Conservation (phyloP, 2,329 filamentous ascomycete species). For the Chaetothyriales sp. region DNA sequence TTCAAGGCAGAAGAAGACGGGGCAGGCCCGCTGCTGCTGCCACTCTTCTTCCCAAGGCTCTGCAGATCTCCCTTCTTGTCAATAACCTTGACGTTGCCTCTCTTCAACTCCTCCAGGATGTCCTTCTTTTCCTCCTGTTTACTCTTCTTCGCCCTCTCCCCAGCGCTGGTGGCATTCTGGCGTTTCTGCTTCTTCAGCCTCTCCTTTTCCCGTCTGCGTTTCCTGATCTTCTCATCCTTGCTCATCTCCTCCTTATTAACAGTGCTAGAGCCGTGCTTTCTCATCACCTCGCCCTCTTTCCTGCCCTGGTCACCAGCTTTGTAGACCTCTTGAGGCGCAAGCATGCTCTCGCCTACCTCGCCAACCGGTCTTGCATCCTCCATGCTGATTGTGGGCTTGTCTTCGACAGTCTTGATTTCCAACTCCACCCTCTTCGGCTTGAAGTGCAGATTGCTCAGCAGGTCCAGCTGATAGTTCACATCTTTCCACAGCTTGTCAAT, state of each 20-base stretch:
- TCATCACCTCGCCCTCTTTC: constrained; percentile 6
- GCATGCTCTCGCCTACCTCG: constrained; percentile 59
- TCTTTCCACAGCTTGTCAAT: constrained; percentile 73
- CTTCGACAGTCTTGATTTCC: constrained; percentile 72
- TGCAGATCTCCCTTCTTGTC: constrained; percentile 76
- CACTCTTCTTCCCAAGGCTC: constrained; percentile 65
- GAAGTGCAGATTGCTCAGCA: constrained; percentile 88
- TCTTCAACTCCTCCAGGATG: constrained; percentile 57
- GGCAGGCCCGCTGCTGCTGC: constrained; percentile 20
- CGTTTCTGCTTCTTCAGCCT: constrained; percentile 53
- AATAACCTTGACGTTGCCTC: constrained; percentile 82
- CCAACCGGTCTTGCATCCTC: constrained; percentile 86
- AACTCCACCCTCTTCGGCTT: constrained; percentile 73
- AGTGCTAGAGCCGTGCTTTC: constrained; percentile 30
- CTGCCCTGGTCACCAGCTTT: constrained; percentile 54
- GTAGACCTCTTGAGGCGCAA: constrained; percentile 93
- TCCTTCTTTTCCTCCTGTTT: constrained; percentile 35
- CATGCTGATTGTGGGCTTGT: constrained; percentile 85
- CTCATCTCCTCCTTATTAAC: constrained; percentile 75
- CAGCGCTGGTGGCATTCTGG: constrained; percentile 5
- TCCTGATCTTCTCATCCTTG: constrained; percentile 67
- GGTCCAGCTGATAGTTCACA: constrained; percentile 66
- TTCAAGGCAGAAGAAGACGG: neutral
- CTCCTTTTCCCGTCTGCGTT: constrained; percentile 73
- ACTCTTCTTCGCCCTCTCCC: constrained; percentile 7